A percentile compares a stretch with the other conserved stretches of the same genome.
Conservation (phyloP, 805 yeast species). For the Pichia membranifaciens region DNA sequence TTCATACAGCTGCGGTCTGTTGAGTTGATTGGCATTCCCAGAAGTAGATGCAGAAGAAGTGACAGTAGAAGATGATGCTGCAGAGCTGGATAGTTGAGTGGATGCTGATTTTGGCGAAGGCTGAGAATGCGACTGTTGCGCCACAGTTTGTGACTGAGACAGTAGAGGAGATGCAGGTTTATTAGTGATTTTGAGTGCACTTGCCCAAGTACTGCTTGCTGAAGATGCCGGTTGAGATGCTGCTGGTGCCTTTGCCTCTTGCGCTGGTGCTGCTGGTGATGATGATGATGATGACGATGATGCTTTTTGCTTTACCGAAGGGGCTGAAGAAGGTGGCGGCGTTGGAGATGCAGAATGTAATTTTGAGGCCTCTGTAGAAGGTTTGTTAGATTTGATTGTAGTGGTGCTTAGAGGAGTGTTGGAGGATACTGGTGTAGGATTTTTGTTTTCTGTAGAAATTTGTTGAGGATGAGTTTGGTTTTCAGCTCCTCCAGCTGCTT, state of each 20-base stretch:
- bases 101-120: constrained; percentile 1
- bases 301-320: neutral
- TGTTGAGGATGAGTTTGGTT: too few species aligned
- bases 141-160: neutral
- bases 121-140: neutral
- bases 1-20: neutral
- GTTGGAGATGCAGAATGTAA: neutral
- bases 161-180: neutral
- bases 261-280: neutral
- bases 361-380: neutral
- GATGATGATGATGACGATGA: neutral
- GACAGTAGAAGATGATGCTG: neutral
- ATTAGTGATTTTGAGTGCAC: neutral
- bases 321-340: neutral
- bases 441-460: too few species aligned
- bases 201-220: constrained; percentile 5
- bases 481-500: neutral
- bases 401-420: neutral
- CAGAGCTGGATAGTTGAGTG: neutral
- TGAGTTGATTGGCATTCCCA: neutral
- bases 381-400: neutral
- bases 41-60: neutral
- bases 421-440: neutral
- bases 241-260: neutral
- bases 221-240: neutral